A percentile compares a stretch with the other conserved stretches of the same genome.
Evolutionary conservation across 768 basidiomycete genomes (phyloP).

Genomic region (Hericium rajendrae): DNA sequence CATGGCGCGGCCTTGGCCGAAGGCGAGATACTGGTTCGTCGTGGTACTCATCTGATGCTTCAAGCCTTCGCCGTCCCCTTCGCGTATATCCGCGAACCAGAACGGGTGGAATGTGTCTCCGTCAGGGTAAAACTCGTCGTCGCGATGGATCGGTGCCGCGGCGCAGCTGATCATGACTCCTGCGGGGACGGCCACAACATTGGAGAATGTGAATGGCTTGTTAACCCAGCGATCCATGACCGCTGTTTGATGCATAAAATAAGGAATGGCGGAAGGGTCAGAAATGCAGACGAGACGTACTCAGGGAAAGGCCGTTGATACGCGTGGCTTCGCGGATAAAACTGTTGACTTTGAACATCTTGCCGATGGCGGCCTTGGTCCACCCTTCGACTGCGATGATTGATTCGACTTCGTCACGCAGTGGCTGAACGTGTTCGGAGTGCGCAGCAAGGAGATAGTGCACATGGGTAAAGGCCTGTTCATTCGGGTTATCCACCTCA

Average conservation of each 20-base stretch:
- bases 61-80: slow-evolving; percentile 21
- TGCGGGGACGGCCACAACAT: slow-evolving; percentile 22
- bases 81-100: slow-evolving; percentile 33
- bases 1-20: slow-evolving; percentile 20
- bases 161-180: slow-evolving; percentile 17
- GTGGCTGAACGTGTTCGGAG: slow-evolving; percentile 15
- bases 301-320: background rate
- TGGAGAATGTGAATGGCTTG: slow-evolving; percentile 24
- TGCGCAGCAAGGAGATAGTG: slow-evolving; percentile 15
- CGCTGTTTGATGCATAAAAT: slow-evolving; percentile 9
- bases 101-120: slow-evolving; percentile 32
- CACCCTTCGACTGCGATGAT: slow-evolving; percentile 15
- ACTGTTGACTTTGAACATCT: slow-evolving; percentile 18
- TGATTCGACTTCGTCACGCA: slow-evolving; percentile 17
- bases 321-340: slow-evolving; percentile 19
- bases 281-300: background rate
- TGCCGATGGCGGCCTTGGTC: slow-evolving; percentile 13
- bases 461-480: slow-evolving; percentile 2
- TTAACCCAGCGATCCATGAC: slow-evolving; percentile 20
- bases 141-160: slow-evolving; percentile 14
- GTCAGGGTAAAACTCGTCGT: slow-evolving; percentile 16
- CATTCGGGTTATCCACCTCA: too few relatives aligned
- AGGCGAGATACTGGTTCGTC: slow-evolving; percentile 16
- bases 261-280: background rate
- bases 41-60: slow-evolving; percentile 29